Conservation (phyloP, 768 basidiomycete genomes). For the Psilocybe sp. region DNA sequence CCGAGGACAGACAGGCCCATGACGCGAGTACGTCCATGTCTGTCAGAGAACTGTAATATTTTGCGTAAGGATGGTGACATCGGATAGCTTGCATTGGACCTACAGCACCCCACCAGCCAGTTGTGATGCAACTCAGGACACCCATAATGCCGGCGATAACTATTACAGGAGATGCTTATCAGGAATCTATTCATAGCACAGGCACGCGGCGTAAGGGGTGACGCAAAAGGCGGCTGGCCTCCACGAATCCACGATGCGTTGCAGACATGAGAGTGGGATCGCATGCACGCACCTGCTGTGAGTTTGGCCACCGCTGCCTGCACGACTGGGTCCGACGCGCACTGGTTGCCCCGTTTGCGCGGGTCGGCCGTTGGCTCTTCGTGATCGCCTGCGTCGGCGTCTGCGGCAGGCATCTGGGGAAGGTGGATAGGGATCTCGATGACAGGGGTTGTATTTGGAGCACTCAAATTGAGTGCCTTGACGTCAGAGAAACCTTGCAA, state of each 20-base stretch:
- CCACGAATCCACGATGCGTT: neutral
- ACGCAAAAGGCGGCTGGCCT: neutral
- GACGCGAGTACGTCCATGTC: constrained; percentile 65
- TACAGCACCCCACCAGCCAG: constrained; percentile 85
- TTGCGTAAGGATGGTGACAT: neutral
- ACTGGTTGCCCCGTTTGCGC: constrained; percentile 28
- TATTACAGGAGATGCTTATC: constrained; percentile 23
- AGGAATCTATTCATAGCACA: constrained; percentile 3
- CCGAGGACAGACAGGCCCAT: constrained; percentile 63
- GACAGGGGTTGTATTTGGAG: neutral
- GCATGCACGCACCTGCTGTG: constrained; percentile 47
- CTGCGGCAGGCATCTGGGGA: constrained; percentile 1
- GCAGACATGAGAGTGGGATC: neutral
- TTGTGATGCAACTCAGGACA: constrained; percentile 71
- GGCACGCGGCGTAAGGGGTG: neutral
- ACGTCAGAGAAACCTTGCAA: constrained; percentile 1
- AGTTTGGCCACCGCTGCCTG: constrained; percentile 70
- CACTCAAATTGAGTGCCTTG: neutral
- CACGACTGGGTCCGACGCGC: constrained; percentile 69
- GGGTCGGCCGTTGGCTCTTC: constrained; percentile 4
- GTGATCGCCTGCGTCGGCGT: neutral
- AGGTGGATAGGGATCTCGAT: neutral
- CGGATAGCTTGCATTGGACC: constrained; percentile 21
- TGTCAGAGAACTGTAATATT: constrained; percentile 62
- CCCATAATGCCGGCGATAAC: constrained; percentile 68